Conservation (phyloP, 495 filamentous ascomycete genomes). For the Penicillium tannophilum region DNA sequence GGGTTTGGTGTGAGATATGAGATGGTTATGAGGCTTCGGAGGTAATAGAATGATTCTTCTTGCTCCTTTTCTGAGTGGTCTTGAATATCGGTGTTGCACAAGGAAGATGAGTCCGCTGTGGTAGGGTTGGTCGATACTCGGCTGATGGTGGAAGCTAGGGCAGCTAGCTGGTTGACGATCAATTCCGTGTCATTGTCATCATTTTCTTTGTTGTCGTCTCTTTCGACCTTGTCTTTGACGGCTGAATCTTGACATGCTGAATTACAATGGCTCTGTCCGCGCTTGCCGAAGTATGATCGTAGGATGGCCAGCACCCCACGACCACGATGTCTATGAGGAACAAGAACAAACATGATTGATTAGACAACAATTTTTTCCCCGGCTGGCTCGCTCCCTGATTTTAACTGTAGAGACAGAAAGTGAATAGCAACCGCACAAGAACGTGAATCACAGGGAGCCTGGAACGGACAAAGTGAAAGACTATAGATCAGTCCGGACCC, state of each 20-base stretch:
- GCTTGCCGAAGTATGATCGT: neutral
- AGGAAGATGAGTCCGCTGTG: slow-evolving; percentile 7
- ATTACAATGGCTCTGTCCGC: neutral
- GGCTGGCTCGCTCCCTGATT: too few relatives aligned
- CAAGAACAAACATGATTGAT: slow-evolving; percentile 14
- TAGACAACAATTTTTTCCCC: too few relatives aligned
- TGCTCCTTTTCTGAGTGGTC: slow-evolving; percentile 5
- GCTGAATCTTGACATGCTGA: neutral
- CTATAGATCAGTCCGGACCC: neutral
- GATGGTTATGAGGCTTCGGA: slow-evolving; percentile 29
- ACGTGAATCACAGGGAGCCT: neutral
- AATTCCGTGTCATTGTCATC: slow-evolving; percentile 23
- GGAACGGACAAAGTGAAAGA: neutral
- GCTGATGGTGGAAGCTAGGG: slow-evolving; percentile 19
- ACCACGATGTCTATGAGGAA: slow-evolving; percentile 9
- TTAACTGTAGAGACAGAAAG: neutral
- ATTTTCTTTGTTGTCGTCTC: slow-evolving; percentile 3
- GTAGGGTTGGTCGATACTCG: slow-evolving; percentile 6
- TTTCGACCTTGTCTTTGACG: neutral
- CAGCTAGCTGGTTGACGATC: slow-evolving; percentile 21
- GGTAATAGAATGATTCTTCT: slow-evolving; percentile 29
- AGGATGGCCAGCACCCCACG: slow-evolving; percentile 8
- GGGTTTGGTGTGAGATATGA: slow-evolving; percentile 19
- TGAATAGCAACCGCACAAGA: neutral
- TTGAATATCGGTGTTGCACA: neutral